Percentiles rank a stretch among this genome's conserved stretches.
Evolutionary conservation across 345 rosid species (phyloP).

Genomic region (Pistacia vera): DNA sequence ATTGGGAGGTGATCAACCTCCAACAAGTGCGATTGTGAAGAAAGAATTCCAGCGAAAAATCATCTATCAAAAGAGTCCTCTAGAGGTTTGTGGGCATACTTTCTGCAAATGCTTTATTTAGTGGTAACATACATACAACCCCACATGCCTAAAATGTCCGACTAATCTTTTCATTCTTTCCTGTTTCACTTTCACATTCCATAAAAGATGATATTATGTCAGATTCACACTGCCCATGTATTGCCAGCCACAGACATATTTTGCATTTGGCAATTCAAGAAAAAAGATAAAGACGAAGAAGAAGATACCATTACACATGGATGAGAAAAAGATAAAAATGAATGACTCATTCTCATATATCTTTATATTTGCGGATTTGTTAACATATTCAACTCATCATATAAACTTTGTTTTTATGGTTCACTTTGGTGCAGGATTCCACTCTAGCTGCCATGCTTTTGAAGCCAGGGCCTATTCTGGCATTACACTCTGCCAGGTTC

Average conservation of each 20-base stretch:
- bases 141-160: background rate
- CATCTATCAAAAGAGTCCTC: constrained; percentile 66
- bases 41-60: constrained; percentile 58
- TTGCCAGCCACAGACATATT: too few species aligned
- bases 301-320: too few species aligned
- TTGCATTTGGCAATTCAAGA: too few species aligned
- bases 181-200: too few species aligned
- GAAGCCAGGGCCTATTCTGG: constrained; percentile 73
- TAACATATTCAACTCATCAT: too few species aligned
- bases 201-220: background rate
- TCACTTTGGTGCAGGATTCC: constrained; percentile 46
- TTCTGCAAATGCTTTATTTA: background rate
- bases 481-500: constrained; percentile 52
- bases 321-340: too few species aligned
- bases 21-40: constrained; percentile 70
- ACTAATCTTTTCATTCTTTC: background rate
- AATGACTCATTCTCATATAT: too few species aligned
- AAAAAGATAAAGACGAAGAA: too few species aligned
- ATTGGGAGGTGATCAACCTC: constrained; percentile 66
- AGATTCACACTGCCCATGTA: background rate
- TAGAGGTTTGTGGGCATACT: constrained; percentile 43
- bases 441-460: constrained; percentile 70
- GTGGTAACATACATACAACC: background rate
- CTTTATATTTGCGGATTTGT: too few species aligned
- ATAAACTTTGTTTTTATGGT: background rate